These are phyloP conservation scores for Dipodascopsis tothii DNA, from an alignment of 805 yeast genomes.

Conservation along the genomic window DNA sequence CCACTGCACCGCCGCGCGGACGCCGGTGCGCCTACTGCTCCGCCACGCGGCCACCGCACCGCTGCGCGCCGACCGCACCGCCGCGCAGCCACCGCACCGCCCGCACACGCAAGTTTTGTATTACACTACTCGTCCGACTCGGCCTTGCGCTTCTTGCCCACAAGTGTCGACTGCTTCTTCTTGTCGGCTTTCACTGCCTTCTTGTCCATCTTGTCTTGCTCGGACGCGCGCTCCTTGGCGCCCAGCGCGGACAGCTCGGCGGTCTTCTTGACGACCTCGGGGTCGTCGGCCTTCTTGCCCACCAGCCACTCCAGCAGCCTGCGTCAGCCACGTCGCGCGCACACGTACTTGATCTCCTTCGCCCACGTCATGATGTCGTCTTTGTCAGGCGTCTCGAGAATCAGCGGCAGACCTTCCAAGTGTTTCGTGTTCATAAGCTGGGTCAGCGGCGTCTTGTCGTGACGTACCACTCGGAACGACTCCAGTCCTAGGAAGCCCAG, in stretches of 20 bases:
- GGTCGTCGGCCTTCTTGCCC: constrained; percentile 47
- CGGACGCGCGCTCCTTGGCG: constrained; percentile 60
- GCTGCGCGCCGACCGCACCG: no score
- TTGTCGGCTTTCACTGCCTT: constrained; percentile 37
- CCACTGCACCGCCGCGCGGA: no score
- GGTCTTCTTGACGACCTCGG: constrained; percentile 45
- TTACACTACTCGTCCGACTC: no score
- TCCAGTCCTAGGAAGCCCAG: constrained; percentile 84
- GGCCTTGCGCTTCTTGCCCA: not conserved
- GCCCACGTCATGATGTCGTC: constrained; percentile 49
- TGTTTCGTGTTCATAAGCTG: constrained; percentile 58
- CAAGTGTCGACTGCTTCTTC: constrained; percentile 13
- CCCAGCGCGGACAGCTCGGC: constrained; percentile 53
- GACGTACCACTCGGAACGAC: constrained; percentile 51
- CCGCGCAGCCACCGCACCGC: no score
- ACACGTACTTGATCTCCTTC: constrained; percentile 23
- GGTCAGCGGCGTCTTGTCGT: not conserved
- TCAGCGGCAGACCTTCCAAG: constrained; percentile 62
- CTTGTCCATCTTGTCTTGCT: constrained; percentile 54
- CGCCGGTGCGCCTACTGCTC: no score
- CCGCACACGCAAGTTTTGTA: no score
- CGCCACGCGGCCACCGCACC: no score
- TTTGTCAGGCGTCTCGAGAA: constrained; percentile 72
- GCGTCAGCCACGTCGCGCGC: not conserved
- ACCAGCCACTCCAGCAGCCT: constrained; percentile 67